Evolutionary conservation across 306 rosid genomes (phyloP), one percentile per base, ranked within the genome.

Genomic region (Pterocarpus santalinus): DNA sequence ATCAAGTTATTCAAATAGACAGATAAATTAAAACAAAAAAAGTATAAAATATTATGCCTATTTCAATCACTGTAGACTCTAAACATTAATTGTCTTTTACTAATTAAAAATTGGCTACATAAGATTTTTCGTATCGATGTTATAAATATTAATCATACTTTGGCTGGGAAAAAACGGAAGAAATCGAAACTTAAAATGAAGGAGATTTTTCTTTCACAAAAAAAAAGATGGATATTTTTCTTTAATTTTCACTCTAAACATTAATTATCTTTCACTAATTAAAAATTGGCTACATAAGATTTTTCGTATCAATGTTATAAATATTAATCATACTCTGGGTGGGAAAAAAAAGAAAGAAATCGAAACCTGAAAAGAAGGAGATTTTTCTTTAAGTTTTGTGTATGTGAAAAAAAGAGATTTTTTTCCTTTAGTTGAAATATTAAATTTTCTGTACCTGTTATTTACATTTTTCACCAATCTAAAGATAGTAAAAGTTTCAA

Each of bases 401-500:
- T 22, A 22, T 22, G 28, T 1, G 28, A 22, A 22, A 22, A 22
- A 22, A 22, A 22, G 28, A 22, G 28, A 22, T 22, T 22, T 22
- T 22, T 22, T 22, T n/a, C n/a, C 28, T 22, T 22, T 22, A 22
- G 30, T 44, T 32, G 8, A 61, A 75, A 61, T 44, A 32, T 5
- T 12, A 2, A 32, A 34, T 9, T 5, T 56, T 34, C 0, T 49
- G 12, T 65, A 30, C 8, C 58, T 30, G 7, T 16, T 17, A 9
- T 0, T 60, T 14, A 43, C 4, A 1, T 35, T 16, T 77, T 51
- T 51, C 12, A 51, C 51, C 10, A 3, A 49, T 76, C 72, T 33
- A 76, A 76, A 51, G 53, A 38, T 65, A 5, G 65, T 16, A 66
- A 36, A 52, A 38, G 8, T 77, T 51, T 66, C 12, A 56, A 67